Conservation (phyloP, 805 yeast species). For the Schwanniomyces vanrijiae region DNA sequence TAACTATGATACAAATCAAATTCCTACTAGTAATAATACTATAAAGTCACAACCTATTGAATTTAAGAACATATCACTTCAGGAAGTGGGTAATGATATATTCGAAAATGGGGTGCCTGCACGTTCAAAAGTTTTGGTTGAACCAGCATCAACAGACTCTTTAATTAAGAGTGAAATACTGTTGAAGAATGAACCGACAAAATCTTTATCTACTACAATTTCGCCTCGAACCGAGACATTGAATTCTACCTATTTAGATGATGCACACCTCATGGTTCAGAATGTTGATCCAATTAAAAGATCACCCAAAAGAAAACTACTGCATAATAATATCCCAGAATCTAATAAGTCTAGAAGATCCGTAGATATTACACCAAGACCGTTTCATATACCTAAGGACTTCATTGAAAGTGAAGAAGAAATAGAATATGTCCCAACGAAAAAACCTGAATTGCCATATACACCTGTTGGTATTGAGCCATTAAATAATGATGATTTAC, state of each 20-base stretch:
- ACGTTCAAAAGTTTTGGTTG: constrained; percentile 16
- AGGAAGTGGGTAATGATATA: constrained; percentile 6
- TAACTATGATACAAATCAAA: background rate
- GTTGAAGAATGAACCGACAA: constrained; percentile 1
- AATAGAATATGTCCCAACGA: constrained; percentile 49
- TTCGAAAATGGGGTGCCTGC: constrained; percentile 5
- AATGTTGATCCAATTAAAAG: constrained; percentile 32
- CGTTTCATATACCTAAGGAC: constrained; percentile 14
- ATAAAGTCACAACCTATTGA: background rate
- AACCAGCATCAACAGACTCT: constrained; percentile 23
- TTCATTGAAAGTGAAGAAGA: constrained; percentile 34
- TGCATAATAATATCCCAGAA: background rate
- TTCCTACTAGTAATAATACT: background rate
- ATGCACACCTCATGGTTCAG: constrained; percentile 6
- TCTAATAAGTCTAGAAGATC: background rate
- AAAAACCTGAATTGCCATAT: constrained; percentile 37
- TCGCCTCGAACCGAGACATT: constrained; percentile 8
- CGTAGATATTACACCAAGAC: constrained; percentile 1
- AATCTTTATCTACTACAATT: constrained; percentile 6
- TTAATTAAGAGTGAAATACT: constrained; percentile 15
- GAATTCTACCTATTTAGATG: constrained; percentile 14
- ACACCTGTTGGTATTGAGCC: constrained; percentile 48
- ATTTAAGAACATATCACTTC: constrained; percentile 1
- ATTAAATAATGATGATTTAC: constrained; percentile 24
- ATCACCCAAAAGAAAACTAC: background rate